phyloP scores from a whole-genome alignment of 306 rosid genomes.

The Rubus parviflorus region DNA sequence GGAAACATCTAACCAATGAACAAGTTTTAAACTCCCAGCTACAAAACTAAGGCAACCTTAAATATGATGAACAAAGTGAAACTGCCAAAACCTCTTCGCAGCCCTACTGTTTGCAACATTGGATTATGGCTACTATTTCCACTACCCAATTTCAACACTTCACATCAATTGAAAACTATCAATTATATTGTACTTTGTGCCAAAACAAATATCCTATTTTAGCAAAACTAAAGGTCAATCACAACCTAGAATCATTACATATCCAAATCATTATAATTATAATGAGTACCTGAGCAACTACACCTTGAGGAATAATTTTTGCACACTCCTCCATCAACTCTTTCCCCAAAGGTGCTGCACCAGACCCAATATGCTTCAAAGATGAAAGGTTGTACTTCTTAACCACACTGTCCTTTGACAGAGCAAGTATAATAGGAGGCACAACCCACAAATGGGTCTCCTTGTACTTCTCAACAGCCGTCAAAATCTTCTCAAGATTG shows the following conservation, averaged over 20 bases:
- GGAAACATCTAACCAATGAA: not conserved
- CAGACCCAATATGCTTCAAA: constrained; percentile 59
- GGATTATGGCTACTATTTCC: not conserved
- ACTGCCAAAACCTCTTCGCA: not conserved
- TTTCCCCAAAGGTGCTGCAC: constrained; percentile 89
- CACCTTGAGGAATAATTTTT: constrained; percentile 45
- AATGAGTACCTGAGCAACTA: constrained; percentile 52
- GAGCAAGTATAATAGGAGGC: constrained; percentile 76
- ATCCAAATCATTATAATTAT: not conserved
- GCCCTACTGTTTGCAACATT: not conserved
- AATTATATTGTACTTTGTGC: too few relatives aligned
- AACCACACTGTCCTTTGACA: constrained; percentile 62
- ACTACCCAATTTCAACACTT: not conserved
- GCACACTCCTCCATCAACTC: constrained; percentile 77
- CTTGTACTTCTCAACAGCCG: constrained; percentile 53
- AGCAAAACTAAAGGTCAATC: not conserved
- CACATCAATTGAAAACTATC: not conserved
- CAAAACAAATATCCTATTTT: not conserved
- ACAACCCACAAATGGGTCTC: constrained; percentile 74
- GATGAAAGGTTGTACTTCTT: constrained; percentile 64
- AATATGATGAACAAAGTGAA: not conserved
- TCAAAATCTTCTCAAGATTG: constrained; percentile 50
- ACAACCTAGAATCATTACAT: not conserved
- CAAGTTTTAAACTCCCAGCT: not conserved
- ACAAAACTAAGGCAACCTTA: not conserved